Conservation (phyloP, 2,329 filamentous ascomycete species). For the Trichoderma koningiopsis region DNA sequence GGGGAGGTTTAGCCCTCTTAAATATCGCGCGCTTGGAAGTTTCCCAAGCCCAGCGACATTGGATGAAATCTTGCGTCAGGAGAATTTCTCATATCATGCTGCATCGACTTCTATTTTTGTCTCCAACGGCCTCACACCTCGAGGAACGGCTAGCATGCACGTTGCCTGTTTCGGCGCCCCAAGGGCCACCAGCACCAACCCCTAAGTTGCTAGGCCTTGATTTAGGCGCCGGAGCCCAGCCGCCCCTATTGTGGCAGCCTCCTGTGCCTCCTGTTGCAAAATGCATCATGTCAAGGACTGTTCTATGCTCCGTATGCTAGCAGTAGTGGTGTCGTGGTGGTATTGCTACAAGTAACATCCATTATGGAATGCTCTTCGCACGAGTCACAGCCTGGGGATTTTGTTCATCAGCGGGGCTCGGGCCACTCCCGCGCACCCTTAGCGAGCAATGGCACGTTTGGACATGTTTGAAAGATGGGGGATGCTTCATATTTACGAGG, state of each 20-base stretch:
- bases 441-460: constrained; percentile 12
- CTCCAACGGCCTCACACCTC: constrained; percentile 7
- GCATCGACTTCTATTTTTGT: constrained; percentile 21
- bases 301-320: background rate
- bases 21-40: background rate
- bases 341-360: background rate
- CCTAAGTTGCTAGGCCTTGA: constrained; percentile 12
- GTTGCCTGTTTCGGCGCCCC: constrained; percentile 23
- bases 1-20: background rate
- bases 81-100: constrained; percentile 19
- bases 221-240: constrained; percentile 18
- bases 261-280: background rate
- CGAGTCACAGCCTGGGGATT: background rate
- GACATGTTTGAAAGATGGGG: constrained; percentile 20
- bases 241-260: constrained; percentile 10
- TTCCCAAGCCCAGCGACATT: constrained; percentile 1
- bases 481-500: constrained; percentile 19
- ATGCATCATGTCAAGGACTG: background rate
- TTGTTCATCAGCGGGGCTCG: constrained; percentile 8
- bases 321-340: background rate
- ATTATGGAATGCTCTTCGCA: background rate
- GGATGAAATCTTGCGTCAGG: constrained; percentile 18
- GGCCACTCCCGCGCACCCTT: constrained; percentile 8
- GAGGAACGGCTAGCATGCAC: constrained; percentile 15
- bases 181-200: constrained; percentile 17